Base-by-base conservation (phyloP, 2,329 filamentous ascomycete species). In the Davidsoniella virescens region DNA sequence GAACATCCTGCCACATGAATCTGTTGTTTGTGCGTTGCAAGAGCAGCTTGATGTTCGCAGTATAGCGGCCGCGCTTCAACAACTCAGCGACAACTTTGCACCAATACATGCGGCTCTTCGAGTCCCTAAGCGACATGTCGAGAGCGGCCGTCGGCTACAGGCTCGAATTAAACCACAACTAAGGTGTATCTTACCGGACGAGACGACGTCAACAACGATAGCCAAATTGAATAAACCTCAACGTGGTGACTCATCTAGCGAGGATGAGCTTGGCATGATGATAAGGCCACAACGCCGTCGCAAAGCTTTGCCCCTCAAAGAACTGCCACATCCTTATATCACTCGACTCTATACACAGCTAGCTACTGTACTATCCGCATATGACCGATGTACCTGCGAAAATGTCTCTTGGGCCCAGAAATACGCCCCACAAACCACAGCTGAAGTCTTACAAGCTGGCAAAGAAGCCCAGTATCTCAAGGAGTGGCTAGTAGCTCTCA, bases 331-430 rank as follows among this genome's bases (percentile, higher is more conserved):
- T 61, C 70, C 80, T 9, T 75, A 77, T 16, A 62, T 92, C 44
- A 57, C 62, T 10, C 68, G 70, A 2, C 66, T 87, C 2, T 84
- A 80, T 57, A 62, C 68, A 2, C 69, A 71, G 0, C 70, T 95
- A 29, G 65, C 70, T 42, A 70, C 69, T 1, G 70, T 70, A 0
- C 68, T 88, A 10, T 88, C 84, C 4, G 80, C 88, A 0, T 95
- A 88, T 59, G 92, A 98, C 61, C 74, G 68, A 54, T 84, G 80
- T 7, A 73, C 72, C 46, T 94, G 84, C 57, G 90, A 96, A 59
- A 70, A 69, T 2, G 65, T 73, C 25, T 65, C 77, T 7, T 98
- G 92, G 92, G 63, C 71, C 2, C 81, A 90, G 39, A 95, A 96
- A 59, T 94, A 96, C 64, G 77, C 84, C 0, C 92, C 92, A 0